A percentile compares a stretch with the other conserved stretches of the same genome.
phyloP scores from a whole-genome alignment of 768 basidiomycete genomes.

The button mushroom (Agaricus bisporus) region DNA sequence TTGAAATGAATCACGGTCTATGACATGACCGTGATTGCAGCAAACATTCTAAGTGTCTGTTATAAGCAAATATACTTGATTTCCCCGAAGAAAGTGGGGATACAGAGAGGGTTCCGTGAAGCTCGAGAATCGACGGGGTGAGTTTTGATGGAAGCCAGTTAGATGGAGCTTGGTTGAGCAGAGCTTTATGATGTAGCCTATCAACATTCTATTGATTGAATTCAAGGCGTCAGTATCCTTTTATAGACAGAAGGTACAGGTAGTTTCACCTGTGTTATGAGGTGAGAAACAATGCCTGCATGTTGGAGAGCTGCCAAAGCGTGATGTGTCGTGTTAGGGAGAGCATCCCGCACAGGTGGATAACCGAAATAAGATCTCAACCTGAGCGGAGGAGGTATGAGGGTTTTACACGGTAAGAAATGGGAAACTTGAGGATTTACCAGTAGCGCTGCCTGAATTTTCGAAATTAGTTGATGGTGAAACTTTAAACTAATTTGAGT shows the following conservation, averaged over 20 bases:
- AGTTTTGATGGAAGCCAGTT: constrained; percentile 32
- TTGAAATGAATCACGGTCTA: constrained; percentile 67
- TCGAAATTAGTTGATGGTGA: background rate
- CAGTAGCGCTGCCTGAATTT: constrained; percentile 77
- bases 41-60: constrained; percentile 52
- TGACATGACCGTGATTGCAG: constrained; percentile 68
- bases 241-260: constrained; percentile 8
- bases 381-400: constrained; percentile 25
- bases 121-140: constrained; percentile 56
- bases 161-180: constrained; percentile 26
- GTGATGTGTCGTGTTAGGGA: constrained; percentile 86
- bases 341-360: constrained; percentile 73
- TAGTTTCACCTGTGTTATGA: constrained; percentile 67
- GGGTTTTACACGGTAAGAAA: background rate
- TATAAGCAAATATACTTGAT: background rate
- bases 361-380: constrained; percentile 82
- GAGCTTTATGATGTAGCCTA: constrained; percentile 83
- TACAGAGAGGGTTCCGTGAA: constrained; percentile 87
- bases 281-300: constrained; percentile 45
- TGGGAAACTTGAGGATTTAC: constrained; percentile 16
- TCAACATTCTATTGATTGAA: constrained; percentile 66
- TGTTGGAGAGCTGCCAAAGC: constrained; percentile 81
- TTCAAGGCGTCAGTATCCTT: background rate
- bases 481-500: constrained; percentile 9
- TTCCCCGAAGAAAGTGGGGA: background rate